A percentile compares a stretch with the other conserved stretches of the same genome.
These are phyloP conservation scores for Beverwykella pulmonaria DNA, from an alignment of 495 filamentous ascomycete species.

Conservation along the genomic window DNA sequence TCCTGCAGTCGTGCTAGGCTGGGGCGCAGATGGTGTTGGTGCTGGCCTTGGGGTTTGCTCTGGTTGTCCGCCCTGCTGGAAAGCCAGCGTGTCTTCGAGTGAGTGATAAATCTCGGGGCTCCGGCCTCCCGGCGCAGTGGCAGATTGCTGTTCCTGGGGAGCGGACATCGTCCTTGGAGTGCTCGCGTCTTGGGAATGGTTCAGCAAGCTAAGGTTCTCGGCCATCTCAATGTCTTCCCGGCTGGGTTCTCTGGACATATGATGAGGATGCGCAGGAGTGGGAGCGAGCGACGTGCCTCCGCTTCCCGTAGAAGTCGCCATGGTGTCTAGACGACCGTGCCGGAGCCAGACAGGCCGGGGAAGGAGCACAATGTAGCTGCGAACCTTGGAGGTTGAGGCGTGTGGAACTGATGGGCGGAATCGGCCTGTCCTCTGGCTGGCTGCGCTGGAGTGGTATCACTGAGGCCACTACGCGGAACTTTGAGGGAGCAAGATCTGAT, in stretches of 20 bases:
- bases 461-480: too few relatives aligned
- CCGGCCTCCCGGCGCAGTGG: not conserved
- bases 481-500: not conserved
- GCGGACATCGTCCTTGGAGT: constrained; percentile 1
- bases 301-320: constrained; percentile 16
- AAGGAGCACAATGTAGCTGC: not conserved
- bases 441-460: too few relatives aligned
- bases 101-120: constrained; percentile 37
- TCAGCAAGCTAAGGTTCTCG: constrained; percentile 33
- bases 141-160: not conserved
- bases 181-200: constrained; percentile 15
- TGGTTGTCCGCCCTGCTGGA: constrained; percentile 14
- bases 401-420: not conserved
- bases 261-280: constrained; percentile 36
- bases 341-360: constrained; percentile 5
- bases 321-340: not conserved
- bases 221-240: constrained; percentile 40
- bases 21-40: constrained; percentile 11
- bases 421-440: too few relatives aligned
- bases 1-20: not conserved
- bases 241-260: constrained; percentile 35
- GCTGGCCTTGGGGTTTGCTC: constrained; percentile 9
- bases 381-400: constrained; percentile 1
- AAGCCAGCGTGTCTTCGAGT: constrained; percentile 34
- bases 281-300: constrained; percentile 39